These are phyloP conservation scores for Puccinia polysora DNA, from an alignment of 1,284 basidiomycete genomes.

Conservation along the genomic window DNA sequence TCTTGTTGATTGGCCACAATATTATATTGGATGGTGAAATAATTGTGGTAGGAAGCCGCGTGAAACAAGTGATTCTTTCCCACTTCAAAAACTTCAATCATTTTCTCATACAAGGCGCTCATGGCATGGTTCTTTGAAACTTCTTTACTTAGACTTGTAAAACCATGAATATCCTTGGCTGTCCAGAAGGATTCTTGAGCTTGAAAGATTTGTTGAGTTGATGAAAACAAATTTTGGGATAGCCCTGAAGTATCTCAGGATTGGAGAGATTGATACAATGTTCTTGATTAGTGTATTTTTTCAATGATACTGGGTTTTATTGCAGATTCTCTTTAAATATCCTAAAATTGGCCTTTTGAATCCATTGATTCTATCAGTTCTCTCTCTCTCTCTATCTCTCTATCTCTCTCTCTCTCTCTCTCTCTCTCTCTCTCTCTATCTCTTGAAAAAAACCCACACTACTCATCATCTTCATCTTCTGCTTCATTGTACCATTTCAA, in stretches of 20 bases:
- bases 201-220: slow-evolving; percentile 98
- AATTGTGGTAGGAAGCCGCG: slow-evolving; percentile 90
- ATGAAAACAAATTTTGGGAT: slow-evolving; percentile 95
- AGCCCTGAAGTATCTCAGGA: slow-evolving; percentile 89
- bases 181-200: slow-evolving; percentile 98
- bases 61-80: slow-evolving; percentile 86
- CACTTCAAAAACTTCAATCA: slow-evolving; percentile 90
- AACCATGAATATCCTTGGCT: slow-evolving; percentile 95
- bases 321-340: slow-evolving; percentile 94
- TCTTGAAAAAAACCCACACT: no score
- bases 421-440: no score
- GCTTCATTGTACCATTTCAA: no score
- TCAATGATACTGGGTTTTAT: slow-evolving; percentile 87
- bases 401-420: no score
- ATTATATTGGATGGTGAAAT: slow-evolving; percentile 62
- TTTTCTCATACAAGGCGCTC: slow-evolving; percentile 98
- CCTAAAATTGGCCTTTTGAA: slow-evolving; percentile 95
- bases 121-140: slow-evolving; percentile 89
- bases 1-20: slow-evolving; percentile 67
- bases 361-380: no score
- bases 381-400: no score
- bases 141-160: slow-evolving; percentile 75
- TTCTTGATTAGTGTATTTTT: slow-evolving; percentile 90
- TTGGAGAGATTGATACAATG: slow-evolving; percentile 96
- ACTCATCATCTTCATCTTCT: no score